Conservation (phyloP, 768 basidiomycete species). For the Termitomyces sp. region DNA sequence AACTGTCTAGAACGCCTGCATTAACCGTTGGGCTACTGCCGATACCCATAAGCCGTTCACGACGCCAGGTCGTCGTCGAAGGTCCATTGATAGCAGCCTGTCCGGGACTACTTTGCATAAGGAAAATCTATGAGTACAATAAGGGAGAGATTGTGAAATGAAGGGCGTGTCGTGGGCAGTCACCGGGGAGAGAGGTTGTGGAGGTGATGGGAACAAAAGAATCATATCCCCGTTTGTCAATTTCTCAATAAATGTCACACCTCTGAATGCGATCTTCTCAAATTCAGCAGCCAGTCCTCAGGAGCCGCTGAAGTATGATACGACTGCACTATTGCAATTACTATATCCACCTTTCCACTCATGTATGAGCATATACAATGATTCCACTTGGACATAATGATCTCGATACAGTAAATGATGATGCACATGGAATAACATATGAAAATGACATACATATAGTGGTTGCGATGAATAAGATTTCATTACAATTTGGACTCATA, state of each 20-base stretch:
- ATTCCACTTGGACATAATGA: too few relatives aligned
- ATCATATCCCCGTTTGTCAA: background rate
- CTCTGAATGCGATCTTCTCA: background rate
- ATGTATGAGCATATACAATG: background rate
- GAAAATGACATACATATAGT: too few relatives aligned
- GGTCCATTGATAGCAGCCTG: slow-evolving; percentile 27
- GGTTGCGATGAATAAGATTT: background rate
- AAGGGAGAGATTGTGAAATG: background rate
- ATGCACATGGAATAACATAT: too few relatives aligned
- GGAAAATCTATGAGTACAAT: background rate
- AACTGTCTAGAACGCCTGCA: slow-evolving; percentile 4
- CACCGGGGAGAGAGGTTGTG: background rate
- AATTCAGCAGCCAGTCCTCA: background rate
- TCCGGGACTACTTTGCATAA: slow-evolving; percentile 8
- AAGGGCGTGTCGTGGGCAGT: background rate
- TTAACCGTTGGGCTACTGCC: slow-evolving; percentile 30
- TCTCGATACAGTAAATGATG: too few relatives aligned
- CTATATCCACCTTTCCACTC: background rate
- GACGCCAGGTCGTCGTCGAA: slow-evolving; percentile 54
- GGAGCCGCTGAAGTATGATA: background rate
- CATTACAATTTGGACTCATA: background rate
- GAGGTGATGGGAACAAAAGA: background rate
- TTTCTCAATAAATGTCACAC: background rate
- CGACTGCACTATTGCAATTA: background rate
- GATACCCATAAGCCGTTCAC: slow-evolving; percentile 55